Conservation (phyloP, 2,329 filamentous ascomycete species). For the Pyrenophora seminiperda region DNA sequence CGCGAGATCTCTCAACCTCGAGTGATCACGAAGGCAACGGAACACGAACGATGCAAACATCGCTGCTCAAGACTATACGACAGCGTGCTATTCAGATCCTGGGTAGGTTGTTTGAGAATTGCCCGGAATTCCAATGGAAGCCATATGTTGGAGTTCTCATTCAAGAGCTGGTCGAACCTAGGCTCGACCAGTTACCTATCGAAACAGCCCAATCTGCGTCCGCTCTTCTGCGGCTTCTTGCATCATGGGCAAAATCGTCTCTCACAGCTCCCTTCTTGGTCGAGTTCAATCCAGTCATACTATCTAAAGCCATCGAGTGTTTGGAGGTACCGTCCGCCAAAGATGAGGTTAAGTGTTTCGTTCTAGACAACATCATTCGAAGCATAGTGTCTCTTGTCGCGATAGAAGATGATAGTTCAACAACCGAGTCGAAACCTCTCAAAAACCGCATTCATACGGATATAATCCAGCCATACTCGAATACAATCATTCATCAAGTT, state of each 20-base stretch:
- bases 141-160: conserved; percentile 74
- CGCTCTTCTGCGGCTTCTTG: conserved; percentile 77
- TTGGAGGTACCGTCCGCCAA: conserved; percentile 75
- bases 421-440: conserved; percentile 61
- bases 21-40: conserved; percentile 37
- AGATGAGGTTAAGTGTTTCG: conserved; percentile 83
- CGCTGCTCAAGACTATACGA: conserved; percentile 69
- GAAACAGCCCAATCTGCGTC: conserved; percentile 93
- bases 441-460: conserved; percentile 46
- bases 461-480: conserved; percentile 69
- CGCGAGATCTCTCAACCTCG: conserved; percentile 43
- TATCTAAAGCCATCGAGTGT: conserved; percentile 74
- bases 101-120: conserved; percentile 75
- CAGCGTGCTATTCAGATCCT: conserved; percentile 82
- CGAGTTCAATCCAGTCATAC: conserved; percentile 61
- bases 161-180: conserved; percentile 74
- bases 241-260: conserved; percentile 75
- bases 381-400: conserved; percentile 31
- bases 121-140: conserved; percentile 72
- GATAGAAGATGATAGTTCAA: conserved; percentile 8
- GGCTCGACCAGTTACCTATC: conserved; percentile 75
- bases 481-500: conserved; percentile 64
- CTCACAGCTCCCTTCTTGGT: conserved; percentile 73
- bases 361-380: conserved; percentile 75
- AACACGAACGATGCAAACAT: conserved; percentile 48